Evolutionary conservation across 257 asterid species (phyloP).

Genomic region (Nicotiana tomentosiformis): DNA sequence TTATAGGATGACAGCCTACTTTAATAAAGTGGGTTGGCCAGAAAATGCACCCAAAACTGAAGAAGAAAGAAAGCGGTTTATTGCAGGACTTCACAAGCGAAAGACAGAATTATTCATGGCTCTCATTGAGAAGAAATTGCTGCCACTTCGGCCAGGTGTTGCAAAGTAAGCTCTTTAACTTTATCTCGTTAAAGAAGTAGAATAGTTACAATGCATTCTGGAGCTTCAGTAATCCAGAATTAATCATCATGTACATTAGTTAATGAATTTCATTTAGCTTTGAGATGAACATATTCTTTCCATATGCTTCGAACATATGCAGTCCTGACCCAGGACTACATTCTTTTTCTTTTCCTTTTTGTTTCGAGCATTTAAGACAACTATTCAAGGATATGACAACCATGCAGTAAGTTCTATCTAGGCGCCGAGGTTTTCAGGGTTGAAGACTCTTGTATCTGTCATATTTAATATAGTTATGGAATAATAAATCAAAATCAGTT

Average conservation of each 20-base stretch:
- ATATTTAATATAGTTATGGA: not conserved
- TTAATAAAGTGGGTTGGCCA: slow-evolving; percentile 94
- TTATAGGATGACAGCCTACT: slow-evolving; percentile 90
- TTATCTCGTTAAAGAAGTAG: not conserved
- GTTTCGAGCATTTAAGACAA: not conserved
- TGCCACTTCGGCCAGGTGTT: slow-evolving; percentile 95
- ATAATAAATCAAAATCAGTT: not conserved
- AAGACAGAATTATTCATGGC: slow-evolving; percentile 86
- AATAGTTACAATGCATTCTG: not conserved
- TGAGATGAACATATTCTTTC: not conserved
- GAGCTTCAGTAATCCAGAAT: not conserved
- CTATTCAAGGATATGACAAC: not conserved
- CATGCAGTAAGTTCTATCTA: not conserved
- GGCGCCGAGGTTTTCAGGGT: not conserved
- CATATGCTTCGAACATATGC: not conserved
- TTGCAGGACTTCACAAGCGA: slow-evolving; percentile 87
- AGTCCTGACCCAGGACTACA: not conserved
- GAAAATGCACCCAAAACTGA: slow-evolving; percentile 83
- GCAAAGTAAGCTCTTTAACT: slow-evolving; percentile 52
- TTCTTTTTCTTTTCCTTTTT: not conserved
- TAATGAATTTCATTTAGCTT: not conserved
- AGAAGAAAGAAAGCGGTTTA: slow-evolving; percentile 68
- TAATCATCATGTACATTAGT: not conserved
- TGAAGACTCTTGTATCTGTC: not conserved
- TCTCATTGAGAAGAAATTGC: slow-evolving; percentile 84